A percentile compares a stretch with the other conserved stretches of the same genome.
Evolutionary conservation across 2,329 filamentous ascomycete genomes (phyloP).

Genomic region (Sclerotinia nivalis): DNA sequence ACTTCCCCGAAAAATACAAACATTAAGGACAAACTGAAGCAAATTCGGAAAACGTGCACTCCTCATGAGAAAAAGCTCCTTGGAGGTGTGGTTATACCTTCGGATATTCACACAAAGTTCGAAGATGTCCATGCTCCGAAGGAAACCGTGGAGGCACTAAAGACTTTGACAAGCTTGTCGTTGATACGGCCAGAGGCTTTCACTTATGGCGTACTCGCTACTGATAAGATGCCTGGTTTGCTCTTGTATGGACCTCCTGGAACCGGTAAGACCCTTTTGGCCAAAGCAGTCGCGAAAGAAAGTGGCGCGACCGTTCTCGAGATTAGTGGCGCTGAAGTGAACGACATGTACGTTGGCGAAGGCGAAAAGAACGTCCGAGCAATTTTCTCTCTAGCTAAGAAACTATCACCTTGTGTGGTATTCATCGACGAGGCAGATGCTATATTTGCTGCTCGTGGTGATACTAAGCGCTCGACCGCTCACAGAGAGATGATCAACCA

Average conservation of each 20-base stretch:
- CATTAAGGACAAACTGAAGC: conserved; percentile 46
- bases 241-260: conserved; percentile 87
- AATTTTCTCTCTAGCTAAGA: conserved; percentile 87
- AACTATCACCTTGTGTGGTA: conserved; percentile 86
- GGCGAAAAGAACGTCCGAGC: conserved; percentile 95
- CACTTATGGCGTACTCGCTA: conserved; percentile 87
- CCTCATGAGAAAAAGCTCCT: conserved; percentile 82
- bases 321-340: conserved; percentile 85
- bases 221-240: conserved; percentile 86
- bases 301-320: conserved; percentile 76
- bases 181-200: conserved; percentile 92
- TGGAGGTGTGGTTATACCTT: conserved; percentile 76
- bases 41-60: conserved; percentile 60
- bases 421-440: conserved; percentile 98
- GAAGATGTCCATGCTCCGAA: conserved; percentile 78
- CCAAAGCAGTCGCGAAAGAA: conserved; percentile 68
- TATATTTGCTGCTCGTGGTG: conserved; percentile 75
- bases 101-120: conserved; percentile 84
- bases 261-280: conserved; percentile 70
- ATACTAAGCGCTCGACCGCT: conserved; percentile 9
- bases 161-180: conserved; percentile 84
- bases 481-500: conserved; percentile 95
- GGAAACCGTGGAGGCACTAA: conserved; percentile 83
- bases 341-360: conserved; percentile 95
- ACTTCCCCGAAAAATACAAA: conserved; percentile 41